Conservation (phyloP, 257 asterid species). For the Scutellaria barbata region DNA sequence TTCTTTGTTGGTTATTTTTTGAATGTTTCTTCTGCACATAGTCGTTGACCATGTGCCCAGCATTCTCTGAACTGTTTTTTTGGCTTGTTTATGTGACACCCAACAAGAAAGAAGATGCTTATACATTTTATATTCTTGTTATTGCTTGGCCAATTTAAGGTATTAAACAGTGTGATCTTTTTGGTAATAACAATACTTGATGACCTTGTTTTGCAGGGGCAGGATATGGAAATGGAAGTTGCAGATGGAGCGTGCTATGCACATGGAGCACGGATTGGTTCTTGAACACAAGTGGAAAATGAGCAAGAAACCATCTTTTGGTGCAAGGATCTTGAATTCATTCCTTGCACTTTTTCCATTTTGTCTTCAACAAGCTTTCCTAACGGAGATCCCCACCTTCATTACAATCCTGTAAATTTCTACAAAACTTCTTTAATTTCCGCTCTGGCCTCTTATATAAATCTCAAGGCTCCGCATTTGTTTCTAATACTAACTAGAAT, state of each 20-base stretch:
- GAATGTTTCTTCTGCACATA: not conserved
- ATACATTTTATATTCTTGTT: not conserved
- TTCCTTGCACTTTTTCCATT: too few relatives aligned
- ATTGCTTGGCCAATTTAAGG: not conserved
- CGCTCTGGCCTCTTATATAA: too few relatives aligned
- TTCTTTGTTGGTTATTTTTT: not conserved
- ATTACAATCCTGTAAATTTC: too few relatives aligned
- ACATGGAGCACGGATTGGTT: not conserved
- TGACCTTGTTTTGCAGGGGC: too few relatives aligned
- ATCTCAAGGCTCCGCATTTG: too few relatives aligned
- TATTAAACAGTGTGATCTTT: not conserved
- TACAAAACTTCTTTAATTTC: not conserved
- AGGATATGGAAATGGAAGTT: too few relatives aligned
- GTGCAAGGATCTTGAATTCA: too few relatives aligned
- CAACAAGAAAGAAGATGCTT: not conserved
- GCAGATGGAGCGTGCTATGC: not conserved
- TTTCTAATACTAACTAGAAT: too few relatives aligned
- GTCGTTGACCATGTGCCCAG: not conserved
- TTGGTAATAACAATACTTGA: too few relatives aligned
- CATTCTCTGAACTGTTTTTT: constrained; percentile 5
- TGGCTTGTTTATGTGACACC: not conserved
- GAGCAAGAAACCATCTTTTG: constrained; percentile 4
- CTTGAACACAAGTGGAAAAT: not conserved
- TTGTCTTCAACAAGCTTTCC: too few relatives aligned
- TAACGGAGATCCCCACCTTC: too few relatives aligned